Evolutionary conservation across 495 filamentous ascomycete species (phyloP).

Genomic region (Aspergillus leporis): DNA sequence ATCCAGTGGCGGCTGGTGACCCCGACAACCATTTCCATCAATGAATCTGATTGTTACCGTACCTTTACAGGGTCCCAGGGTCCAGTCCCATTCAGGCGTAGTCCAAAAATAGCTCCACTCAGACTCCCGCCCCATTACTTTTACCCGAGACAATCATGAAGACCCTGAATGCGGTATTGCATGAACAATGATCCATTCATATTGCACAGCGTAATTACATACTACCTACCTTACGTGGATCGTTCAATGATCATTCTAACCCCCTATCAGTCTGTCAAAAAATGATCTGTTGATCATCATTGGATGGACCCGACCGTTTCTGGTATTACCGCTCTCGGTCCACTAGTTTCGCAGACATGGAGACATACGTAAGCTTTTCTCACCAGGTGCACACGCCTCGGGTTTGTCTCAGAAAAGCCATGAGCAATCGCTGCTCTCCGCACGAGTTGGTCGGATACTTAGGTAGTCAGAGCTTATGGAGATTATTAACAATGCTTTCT

Average conservation of each 20-base stretch:
- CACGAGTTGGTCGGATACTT: background rate
- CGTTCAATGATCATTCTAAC: too few relatives aligned
- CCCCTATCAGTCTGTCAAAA: too few relatives aligned
- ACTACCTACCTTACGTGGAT: too few relatives aligned
- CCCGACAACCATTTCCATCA: conserved; percentile 21
- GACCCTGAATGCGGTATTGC: too few relatives aligned
- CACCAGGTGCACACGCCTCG: background rate
- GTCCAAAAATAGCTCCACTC: background rate
- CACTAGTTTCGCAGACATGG: background rate
- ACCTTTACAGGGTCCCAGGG: background rate
- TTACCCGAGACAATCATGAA: background rate
- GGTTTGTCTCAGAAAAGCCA: background rate
- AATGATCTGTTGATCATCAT: too few relatives aligned
- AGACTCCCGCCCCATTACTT: background rate
- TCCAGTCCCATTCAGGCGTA: background rate
- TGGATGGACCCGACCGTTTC: too few relatives aligned
- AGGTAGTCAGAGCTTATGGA: background rate
- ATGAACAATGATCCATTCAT: too few relatives aligned
- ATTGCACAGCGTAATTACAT: too few relatives aligned
- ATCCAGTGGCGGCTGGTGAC: conserved; percentile 25
- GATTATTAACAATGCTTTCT: background rate
- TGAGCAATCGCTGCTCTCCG: background rate
- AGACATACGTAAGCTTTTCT: background rate
- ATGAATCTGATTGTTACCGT: background rate
- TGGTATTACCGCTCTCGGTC: background rate